Evolutionary conservation across 2,329 filamentous ascomycete species (phyloP).

Genomic region (Alternaria ethzedia): DNA sequence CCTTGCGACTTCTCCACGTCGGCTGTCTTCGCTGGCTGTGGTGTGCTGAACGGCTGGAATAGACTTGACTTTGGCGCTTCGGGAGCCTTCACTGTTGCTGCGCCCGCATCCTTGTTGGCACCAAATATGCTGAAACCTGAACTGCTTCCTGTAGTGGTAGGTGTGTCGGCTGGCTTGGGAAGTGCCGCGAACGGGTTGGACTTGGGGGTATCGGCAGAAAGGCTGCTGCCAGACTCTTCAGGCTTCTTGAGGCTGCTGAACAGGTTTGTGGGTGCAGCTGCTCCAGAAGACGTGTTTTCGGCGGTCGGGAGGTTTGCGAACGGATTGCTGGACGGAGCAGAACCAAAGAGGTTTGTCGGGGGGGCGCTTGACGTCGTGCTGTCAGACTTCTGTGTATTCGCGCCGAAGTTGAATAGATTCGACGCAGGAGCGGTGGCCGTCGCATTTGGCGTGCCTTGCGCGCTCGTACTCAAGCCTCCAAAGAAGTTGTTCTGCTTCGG

Average conservation of each 20-base stretch:
- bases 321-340: constrained; percentile 14
- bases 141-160: constrained; percentile 8
- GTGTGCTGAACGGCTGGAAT: constrained; percentile 32
- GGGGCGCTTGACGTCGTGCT: constrained; percentile 18
- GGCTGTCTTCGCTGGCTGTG: constrained; percentile 26
- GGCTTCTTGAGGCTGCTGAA: constrained; percentile 28
- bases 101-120: constrained; percentile 13
- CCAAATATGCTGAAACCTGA: constrained; percentile 24
- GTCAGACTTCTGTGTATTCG: constrained; percentile 15
- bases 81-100: constrained; percentile 15
- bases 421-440: constrained; percentile 18
- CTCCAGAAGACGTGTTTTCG: constrained; percentile 6
- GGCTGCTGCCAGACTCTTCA: constrained; percentile 5
- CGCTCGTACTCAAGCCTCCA: constrained; percentile 16
- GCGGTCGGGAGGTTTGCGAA: constrained; percentile 22
- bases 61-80: constrained; percentile 22
- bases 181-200: constrained; percentile 27
- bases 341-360: constrained; percentile 21
- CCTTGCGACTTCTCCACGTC: constrained; percentile 21
- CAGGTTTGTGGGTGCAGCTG: constrained; percentile 17
- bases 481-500: constrained; percentile 19
- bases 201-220: constrained; percentile 25
- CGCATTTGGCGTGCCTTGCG: constrained; percentile 14
- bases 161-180: constrained; percentile 17
- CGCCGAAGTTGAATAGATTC: constrained; percentile 23